Conservation (phyloP, 345 rosid genomes). For the Lumnitzera littorea region DNA sequence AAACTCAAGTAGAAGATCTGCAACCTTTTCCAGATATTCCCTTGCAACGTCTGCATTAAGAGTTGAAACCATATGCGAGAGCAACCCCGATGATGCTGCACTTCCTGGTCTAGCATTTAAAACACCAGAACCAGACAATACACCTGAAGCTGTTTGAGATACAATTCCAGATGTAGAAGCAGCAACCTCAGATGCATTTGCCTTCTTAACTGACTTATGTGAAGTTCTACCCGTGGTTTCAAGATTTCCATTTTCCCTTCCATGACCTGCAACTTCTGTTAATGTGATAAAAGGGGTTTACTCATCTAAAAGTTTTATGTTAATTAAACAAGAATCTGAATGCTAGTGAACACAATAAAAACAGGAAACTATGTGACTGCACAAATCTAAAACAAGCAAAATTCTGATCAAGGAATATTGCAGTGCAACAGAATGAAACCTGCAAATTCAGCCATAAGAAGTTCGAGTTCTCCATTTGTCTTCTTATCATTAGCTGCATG, state of each 20-base stretch:
- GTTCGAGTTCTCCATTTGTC: constrained; percentile 85
- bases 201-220: constrained; percentile 60
- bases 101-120: constrained; percentile 96
- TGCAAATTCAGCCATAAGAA: constrained; percentile 93
- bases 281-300: constrained; percentile 16
- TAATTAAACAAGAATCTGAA: no score
- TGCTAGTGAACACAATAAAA: no score
- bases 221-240: constrained; percentile 57
- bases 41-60: constrained; percentile 86
- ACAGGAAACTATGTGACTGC: neutral
- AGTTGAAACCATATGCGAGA: constrained; percentile 85
- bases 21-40: constrained; percentile 95
- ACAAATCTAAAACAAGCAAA: neutral
- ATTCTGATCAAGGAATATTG: neutral
- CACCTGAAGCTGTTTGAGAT: constrained; percentile 93
- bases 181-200: constrained; percentile 53
- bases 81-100: constrained; percentile 89
- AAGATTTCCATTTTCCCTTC: constrained; percentile 68
- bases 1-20: constrained; percentile 96
- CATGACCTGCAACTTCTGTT: constrained; percentile 77
- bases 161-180: constrained; percentile 77
- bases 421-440: constrained; percentile 30
- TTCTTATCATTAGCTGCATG: constrained; percentile 87
- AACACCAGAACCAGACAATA: constrained; percentile 95
- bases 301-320: no score